Base-by-base conservation (phyloP, 2,329 filamentous ascomycete genomes). In the Verticillium zaregamsianum region DNA sequence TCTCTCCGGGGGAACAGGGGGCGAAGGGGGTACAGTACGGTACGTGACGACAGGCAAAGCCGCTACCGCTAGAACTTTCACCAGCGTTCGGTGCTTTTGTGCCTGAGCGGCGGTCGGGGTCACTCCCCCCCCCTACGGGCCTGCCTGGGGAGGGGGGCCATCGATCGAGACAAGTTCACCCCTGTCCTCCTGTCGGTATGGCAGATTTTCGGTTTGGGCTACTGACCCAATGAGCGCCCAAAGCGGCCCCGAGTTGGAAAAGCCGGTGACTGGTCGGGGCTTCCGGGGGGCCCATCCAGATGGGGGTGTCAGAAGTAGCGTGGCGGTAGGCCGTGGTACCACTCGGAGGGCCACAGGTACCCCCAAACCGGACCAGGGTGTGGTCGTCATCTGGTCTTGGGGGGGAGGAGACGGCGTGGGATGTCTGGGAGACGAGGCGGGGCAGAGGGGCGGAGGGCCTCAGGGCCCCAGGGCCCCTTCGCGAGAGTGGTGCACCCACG, bases 221-320 rank as follows among this genome's bases (percentile, higher is more conserved):
- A 32, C 31, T 14, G 28, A 35, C 35, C 63, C 63, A 65, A 65
- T 65, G 56, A 45, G n/a, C 33, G 32, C 35, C 28, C 20, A 20
- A 20, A 28, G 58, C 37, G 17, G 23, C 45, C 32, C 62, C 49
- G 17, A 49, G 59, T 60, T 60, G 63, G 58, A 65, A 62, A 65
- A 65, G 57, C 63, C 63, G 63, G 59, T 55, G 25, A 59, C 62
- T 20, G n/a, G 62, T 57, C 45, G 58, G 57, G 59, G 57, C 45
- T 52, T 23, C 45, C 45, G 45, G 45, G 45, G 33, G 25, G 56
- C 55, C 39, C 63, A 60, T 55, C 23, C 28, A 25, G 61, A 40
- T 59, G 56, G 60, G 63, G 55, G 63, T 65, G 57, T 28, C 45
- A 52, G 45, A 52, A 52, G 45, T 52, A 52, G 45, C 45, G 20